Base-by-base conservation (phyloP, 2,329 filamentous ascomycete genomes). In the Nothopassalora personata region DNA sequence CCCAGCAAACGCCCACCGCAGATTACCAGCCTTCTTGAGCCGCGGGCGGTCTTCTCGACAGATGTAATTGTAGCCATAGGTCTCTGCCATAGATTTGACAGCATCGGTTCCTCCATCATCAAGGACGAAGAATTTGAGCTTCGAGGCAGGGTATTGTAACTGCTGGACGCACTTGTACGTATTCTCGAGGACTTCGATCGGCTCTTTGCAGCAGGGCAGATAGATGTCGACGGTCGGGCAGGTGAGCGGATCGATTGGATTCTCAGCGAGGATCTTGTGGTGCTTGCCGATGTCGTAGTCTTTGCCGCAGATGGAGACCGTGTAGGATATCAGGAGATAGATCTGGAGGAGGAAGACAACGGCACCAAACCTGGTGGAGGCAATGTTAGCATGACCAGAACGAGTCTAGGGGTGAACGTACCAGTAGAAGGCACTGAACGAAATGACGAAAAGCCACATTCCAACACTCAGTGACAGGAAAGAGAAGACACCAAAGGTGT, bases 21-120 rank as follows among this genome's bases (percentile, higher is more conserved):
- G 69, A 61, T 77, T 77, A 8, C 75, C 75, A 5, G 75, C 75
- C 64, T 77, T 77, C 59, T 75, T 74, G 53, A 77, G 68, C 4
- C 74, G 68, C 1, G 75, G 75, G 0, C 75, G 70, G 63, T 77
- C 73, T 30, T 74, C 74, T 39, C 75, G 73, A n/a, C 74, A 71
- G 4, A 74, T 71, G 67, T 77, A 77, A 48, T 71, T 66, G 64
- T 75, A 77, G 5, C 73, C 73, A 54, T 73, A 77, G 1, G 57
- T 54, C 28, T 53, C n/a, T 3, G 73, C 73, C 11, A 75, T 66
- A 11, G 54, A 34, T 9, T 68, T 66, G 23, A 77, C 74, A 0
- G 63, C 62, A 5, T 68, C 65, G 19, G 70, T 68, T 33, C 66
- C 72, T 30, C 75, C 74, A 53, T 77, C 75, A 53, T 77, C 75